Percentiles rank a stretch among this genome's conserved stretches.
Conservation (phyloP, 2,329 filamentous ascomycete species). For the Penicillium olsonii region DNA sequence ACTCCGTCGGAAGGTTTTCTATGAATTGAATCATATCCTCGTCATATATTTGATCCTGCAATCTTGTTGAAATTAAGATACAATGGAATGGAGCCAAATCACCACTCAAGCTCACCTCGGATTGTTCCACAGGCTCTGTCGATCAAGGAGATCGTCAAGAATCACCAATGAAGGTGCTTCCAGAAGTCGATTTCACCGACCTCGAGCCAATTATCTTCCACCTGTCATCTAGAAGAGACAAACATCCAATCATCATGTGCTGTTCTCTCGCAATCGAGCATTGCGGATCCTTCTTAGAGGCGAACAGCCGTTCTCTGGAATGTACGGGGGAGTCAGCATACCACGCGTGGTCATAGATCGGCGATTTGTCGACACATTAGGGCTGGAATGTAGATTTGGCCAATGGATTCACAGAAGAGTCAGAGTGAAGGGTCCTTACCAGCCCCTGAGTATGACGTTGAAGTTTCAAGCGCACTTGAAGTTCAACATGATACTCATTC, state of each 20-base stretch:
- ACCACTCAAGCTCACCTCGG: neutral
- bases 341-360: constrained; percentile 18
- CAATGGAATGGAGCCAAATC: neutral
- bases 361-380: constrained; percentile 3
- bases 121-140: neutral
- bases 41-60: neutral
- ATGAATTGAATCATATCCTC: neutral
- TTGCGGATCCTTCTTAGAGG: constrained; percentile 13
- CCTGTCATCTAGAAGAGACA: neutral
- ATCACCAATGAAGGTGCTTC: neutral
- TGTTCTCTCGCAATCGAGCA: neutral
- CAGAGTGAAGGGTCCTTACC: constrained; percentile 5
- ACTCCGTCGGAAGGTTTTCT: too few relatives aligned
- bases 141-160: neutral
- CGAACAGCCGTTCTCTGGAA: constrained; percentile 18
- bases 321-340: constrained; percentile 17
- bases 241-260: neutral
- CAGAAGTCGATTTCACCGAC: neutral
- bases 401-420: constrained; percentile 5
- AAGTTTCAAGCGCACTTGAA: constrained; percentile 15
- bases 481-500: constrained; percentile 14
- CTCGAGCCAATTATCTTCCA: neutral
- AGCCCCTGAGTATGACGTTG: constrained; percentile 24
- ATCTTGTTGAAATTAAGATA: neutral
- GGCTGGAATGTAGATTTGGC: constrained; percentile 20